Conservation (phyloP, 768 basidiomycete species). For the Suillus subalutaceus region DNA sequence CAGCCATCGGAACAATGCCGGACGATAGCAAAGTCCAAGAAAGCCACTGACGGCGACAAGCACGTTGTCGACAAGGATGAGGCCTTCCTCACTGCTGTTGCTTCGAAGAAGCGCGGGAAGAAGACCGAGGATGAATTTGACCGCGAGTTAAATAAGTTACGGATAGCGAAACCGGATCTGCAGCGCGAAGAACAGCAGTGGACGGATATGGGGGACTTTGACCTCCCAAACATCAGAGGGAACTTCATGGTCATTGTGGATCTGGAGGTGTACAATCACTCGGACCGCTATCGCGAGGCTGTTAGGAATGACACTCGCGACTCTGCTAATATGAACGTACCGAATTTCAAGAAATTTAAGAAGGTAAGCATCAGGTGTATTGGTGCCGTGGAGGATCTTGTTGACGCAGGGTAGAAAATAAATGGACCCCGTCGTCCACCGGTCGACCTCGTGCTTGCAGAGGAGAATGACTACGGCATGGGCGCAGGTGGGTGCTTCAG, state of each 20-base stretch:
- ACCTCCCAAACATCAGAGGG: slow-evolving; percentile 61
- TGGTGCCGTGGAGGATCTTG: neutral
- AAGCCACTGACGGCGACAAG: slow-evolving; percentile 8
- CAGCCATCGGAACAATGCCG: neutral
- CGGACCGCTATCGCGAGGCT: slow-evolving; percentile 20
- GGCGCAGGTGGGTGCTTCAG: slow-evolving; percentile 46
- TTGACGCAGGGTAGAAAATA: slow-evolving; percentile 29
- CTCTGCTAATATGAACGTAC: slow-evolving; percentile 45
- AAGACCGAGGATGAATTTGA: slow-evolving; percentile 72
- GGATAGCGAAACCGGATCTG: slow-evolving; percentile 67
- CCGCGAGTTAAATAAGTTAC: slow-evolving; percentile 77
- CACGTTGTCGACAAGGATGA: slow-evolving; percentile 56
- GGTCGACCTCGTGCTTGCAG: slow-evolving; percentile 54
- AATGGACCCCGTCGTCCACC: slow-evolving; percentile 31
- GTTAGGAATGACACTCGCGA: slow-evolving; percentile 27
- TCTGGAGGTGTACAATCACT: slow-evolving; percentile 53
- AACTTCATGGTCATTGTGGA: slow-evolving; percentile 83
- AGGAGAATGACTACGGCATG: slow-evolving; percentile 57
- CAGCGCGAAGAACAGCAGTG: slow-evolving; percentile 53
- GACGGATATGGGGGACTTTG: slow-evolving; percentile 67
- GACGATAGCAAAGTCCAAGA: slow-evolving; percentile 14
- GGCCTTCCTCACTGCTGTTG: slow-evolving; percentile 71
- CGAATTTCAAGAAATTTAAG: slow-evolving; percentile 81
- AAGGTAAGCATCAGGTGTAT: slow-evolving; percentile 45
- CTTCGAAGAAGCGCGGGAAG: slow-evolving; percentile 71